Base-by-base conservation (phyloP, 1,139 yeast species). In the Scheffersomyces segobiensis region DNA sequence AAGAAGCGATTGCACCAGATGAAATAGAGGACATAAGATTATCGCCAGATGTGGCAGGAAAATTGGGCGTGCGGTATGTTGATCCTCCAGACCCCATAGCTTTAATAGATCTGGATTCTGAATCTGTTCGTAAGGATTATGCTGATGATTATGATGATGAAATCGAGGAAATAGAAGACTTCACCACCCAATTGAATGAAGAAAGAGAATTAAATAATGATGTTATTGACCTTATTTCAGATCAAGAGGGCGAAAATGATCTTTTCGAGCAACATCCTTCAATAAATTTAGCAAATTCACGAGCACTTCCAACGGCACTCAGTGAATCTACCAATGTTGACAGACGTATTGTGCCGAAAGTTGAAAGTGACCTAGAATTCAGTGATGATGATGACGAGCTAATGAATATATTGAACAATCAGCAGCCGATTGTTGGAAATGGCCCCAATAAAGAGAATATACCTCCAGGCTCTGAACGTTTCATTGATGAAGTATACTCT, bases 401-500 rank as follows among this genome's bases (percentile, higher is more conserved):
- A 48, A 67, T 73, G 57, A 66, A 68, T 51, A 63, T 70, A 20
- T 64, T 72, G 52, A 66, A 63, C 52, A 60, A 63, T 55, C 61
- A 63, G 18, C 60, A 63, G 55, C 61, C 64, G 6, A 57, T 58
- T 19, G 55, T 62, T 19, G 55, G 50, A 2, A 21, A 60, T 2
- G 59, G 47, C 3, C 56, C 56, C 7, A 63, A 54, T 53, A 65
- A 61, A 53, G 65, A 57, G 58, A 63, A 60, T 17, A 60, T 60
- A 12, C 70, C 75, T 22, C 74, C 78, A 2, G 82, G 81, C 2
- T 68, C 77, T 3, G 81, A 72, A 55, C 59, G 64, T 0, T 78
- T 77, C 52, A 76, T 80, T 1, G 69, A 75, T 1, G 98, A 93
- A 59, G 89, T 92, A 1, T 80, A 82, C 64, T 71, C 73, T 1